phyloP scores from a whole-genome alignment of 805 yeast species.

The Wickerhamomyces kurtzmanii region DNA sequence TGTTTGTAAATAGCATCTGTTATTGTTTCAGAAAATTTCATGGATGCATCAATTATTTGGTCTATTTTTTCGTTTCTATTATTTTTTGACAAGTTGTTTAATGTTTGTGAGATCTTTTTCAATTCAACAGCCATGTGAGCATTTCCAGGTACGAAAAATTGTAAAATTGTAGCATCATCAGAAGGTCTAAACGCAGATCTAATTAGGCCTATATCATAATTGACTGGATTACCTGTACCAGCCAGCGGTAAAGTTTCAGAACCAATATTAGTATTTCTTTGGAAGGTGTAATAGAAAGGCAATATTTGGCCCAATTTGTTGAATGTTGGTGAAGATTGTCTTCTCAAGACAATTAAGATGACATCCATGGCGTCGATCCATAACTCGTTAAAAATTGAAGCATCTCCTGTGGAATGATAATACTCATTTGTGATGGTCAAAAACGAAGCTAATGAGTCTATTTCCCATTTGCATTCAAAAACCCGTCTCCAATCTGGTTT shows the following conservation, averaged over 20 bases:
- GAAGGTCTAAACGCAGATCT: slow-evolving; percentile 83
- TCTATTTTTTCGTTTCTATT: slow-evolving; percentile 13
- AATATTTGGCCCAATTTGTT: slow-evolving; percentile 28
- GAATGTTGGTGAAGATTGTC: slow-evolving; percentile 58
- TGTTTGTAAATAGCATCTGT: slow-evolving; percentile 46
- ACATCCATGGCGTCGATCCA: slow-evolving; percentile 56
- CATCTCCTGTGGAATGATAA: slow-evolving; percentile 42
- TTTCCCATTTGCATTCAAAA: slow-evolving; percentile 85
- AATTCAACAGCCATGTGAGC: slow-evolving; percentile 66
- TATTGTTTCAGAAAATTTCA: slow-evolving; percentile 30
- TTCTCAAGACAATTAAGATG: slow-evolving; percentile 38
- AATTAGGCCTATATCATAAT: slow-evolving; percentile 57
- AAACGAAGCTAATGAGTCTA: slow-evolving; percentile 80
- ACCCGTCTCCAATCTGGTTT: slow-evolving; percentile 60
- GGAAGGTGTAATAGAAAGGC: slow-evolving; percentile 54
- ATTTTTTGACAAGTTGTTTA: slow-evolving; percentile 12
- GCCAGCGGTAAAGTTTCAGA: slow-evolving; percentile 72
- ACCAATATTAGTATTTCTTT: slow-evolving; percentile 64
- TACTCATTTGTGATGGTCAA: slow-evolving; percentile 68
- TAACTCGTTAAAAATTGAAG: slow-evolving; percentile 25
- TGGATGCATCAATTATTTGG: slow-evolving; percentile 18
- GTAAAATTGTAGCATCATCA: slow-evolving; percentile 77
- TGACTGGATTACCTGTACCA: slow-evolving; percentile 83
- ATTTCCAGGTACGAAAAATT: slow-evolving; percentile 79
- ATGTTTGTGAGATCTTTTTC: slow-evolving; percentile 20